These are phyloP conservation scores for Malus hybrid DNA, from an alignment of 331 rosid species.

Conservation along the genomic window DNA sequence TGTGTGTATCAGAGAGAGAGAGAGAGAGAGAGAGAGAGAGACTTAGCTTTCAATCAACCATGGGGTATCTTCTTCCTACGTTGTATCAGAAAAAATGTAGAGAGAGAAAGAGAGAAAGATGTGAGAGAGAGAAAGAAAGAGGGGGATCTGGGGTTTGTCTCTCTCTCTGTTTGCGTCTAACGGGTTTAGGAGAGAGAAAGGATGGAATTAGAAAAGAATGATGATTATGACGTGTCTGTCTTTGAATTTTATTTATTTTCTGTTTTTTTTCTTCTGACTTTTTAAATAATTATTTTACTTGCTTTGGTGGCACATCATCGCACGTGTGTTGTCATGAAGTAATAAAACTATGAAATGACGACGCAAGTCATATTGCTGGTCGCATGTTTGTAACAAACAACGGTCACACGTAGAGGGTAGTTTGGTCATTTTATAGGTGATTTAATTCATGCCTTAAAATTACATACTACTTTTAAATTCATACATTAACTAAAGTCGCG, in stretches of 20 bases:
- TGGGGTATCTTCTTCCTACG: conserved; percentile 14
- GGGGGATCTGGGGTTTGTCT: conserved; percentile 51
- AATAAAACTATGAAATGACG: too few relatives aligned
- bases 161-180: conserved; percentile 26
- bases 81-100: background rate
- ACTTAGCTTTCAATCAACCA: conserved; percentile 84
- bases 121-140: conserved; percentile 12
- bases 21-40: conserved; percentile 40
- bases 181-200: background rate
- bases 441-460: too few relatives aligned
- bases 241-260: background rate
- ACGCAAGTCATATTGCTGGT: too few relatives aligned
- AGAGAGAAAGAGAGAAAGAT: background rate
- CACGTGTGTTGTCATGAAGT: background rate
- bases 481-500: too few relatives aligned
- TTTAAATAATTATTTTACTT: background rate
- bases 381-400: too few relatives aligned
- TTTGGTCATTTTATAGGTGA: too few relatives aligned
- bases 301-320: background rate
- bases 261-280: too few relatives aligned
- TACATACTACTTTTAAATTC: too few relatives aligned
- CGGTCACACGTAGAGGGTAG: too few relatives aligned
- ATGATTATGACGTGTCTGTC: conserved; percentile 17
- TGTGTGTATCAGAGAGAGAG: conserved; percentile 16
- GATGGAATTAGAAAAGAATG: conserved; percentile 4